Evolutionary conservation across 2,329 filamentous ascomycete genomes (phyloP), one percentile per base, ranked within the genome.

Genomic region (Atkinsonella texensis): DNA sequence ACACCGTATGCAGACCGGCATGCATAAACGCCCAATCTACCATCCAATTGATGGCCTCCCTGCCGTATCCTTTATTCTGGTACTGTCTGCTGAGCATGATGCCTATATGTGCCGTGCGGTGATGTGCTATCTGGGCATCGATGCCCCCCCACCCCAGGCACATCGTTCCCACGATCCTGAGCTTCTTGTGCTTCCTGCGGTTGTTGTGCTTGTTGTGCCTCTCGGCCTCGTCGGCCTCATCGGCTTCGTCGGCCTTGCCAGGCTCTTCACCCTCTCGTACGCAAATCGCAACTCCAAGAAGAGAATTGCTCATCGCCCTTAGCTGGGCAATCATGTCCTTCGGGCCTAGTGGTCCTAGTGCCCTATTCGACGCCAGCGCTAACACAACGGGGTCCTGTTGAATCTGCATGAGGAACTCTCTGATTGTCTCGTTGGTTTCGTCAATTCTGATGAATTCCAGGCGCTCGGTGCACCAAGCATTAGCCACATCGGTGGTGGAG

Each of bases 21-120:
- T 64, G 62, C 32, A 55, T 55, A 56, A 76, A 77, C 0, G 68
- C 68, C 66, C 71, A 76, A 45, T 70, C 64, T n/a, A 74, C 56
- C 7, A 62, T 66, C 73, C 72, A 77, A 32, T 62, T 59, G 52
- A 76, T 69, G 4, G 71, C 69, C 57, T 76, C 73, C 17, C 58
- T 58, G 5, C 74, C 73, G 54, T 75, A 76, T 0, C 74, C 71
- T 38, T 62, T 56, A 18, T 62, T 60, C 52, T 73, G 69, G 55
- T 67, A 65, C 5, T 50, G 33, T 1, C 59, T 55, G 3, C 65
- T 53, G 23, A 74, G 63, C 38, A 60, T 60, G 46, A 74, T 62
- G 28, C 64, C 68, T 23, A 75, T 61, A 18, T 50, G 50, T 6
- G 58, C 54, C 18, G 43, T 55, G 49, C 57, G 56, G 48, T 60